Base-by-base conservation (phyloP, 1,139 yeast species). In the Chernovozyma sophiae-reginae region DNA sequence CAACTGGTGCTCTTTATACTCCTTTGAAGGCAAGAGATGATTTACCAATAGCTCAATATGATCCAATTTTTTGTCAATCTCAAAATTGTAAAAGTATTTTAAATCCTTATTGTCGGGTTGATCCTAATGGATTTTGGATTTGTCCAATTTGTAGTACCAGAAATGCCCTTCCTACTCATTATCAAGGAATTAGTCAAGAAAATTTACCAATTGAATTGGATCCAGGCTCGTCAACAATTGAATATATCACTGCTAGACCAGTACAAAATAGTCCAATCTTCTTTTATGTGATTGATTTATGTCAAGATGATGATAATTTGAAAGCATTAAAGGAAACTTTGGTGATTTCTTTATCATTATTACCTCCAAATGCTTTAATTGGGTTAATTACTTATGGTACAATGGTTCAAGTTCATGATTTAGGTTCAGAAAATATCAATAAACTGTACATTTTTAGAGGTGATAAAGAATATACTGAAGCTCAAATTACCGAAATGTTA, bases 321-420 rank as follows among this genome's bases (percentile, higher is more conserved):
- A 79, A 82, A 58, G 92, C 97, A 10, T 74, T 92, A 60, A 87
- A 87, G 59, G 96, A 89, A 50, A 77, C 95, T 24, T 73, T 92
- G 52, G 79, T 89, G 40, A 81, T 87, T 41, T 80, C 95, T 12
- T 73, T 94, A 49, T 77, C 87, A 39, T 68, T 86, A 50, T 77
- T 92, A 54, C 99, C 99, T 23, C 95, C 96, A 32, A 89, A 92
- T 55, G 94, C 97, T 2, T 73, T 90, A 43, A 82, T 92, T 43
- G 97, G 97, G 34, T 75, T 92, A 52, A 79, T 92, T 54, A 90
- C 97, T 29, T 92, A 76, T 59, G 98, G 97, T 39, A 90, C 96
- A 30, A 90, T 87, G 77, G 89, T 90, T 41, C 95, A 89, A 57
- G 86, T 94, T 38, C 95, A 92, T 60, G 98, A 94, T 62, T 70